These are phyloP conservation scores for Cystobasidium sp. DNA, from an alignment of 1,284 basidiomycete species.

Conservation along the genomic window DNA sequence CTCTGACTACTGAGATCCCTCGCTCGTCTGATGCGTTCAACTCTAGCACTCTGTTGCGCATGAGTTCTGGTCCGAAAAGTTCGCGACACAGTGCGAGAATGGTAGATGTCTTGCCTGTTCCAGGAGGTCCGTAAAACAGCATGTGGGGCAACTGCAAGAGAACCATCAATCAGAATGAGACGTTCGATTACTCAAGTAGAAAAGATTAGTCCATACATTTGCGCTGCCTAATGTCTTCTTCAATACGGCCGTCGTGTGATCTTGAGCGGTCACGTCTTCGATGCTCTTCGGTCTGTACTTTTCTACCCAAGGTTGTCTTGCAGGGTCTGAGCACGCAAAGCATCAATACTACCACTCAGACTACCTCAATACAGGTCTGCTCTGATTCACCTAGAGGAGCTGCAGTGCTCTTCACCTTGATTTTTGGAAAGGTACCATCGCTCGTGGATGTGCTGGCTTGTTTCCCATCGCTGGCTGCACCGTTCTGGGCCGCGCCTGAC, in stretches of 20 bases:
- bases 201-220: conserved; percentile 67
- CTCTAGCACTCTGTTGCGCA: conserved; percentile 89
- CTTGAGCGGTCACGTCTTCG: conserved; percentile 95
- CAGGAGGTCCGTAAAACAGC: conserved; percentile 99
- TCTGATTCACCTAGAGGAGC: conserved; percentile 22
- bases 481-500: neutral
- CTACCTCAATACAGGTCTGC: neutral
- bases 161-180: conserved; percentile 33
- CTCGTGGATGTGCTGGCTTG: conserved; percentile 2
- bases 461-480: conserved; percentile 4
- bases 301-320: conserved; percentile 89
- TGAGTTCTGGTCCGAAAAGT: conserved; percentile 97
- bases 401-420: conserved; percentile 42
- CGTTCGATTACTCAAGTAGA: conserved; percentile 2
- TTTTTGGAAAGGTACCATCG: conserved; percentile 28
- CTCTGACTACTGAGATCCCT: conserved; percentile 93
- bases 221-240: conserved; percentile 87
- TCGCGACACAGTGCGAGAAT: conserved; percentile 93
- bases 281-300: conserved; percentile 99
- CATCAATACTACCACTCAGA: neutral
- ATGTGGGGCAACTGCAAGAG: conserved; percentile 86
- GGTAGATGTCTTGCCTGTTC: conserved; percentile 98
- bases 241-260: conserved; percentile 91
- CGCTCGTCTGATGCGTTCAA: conserved; percentile 99
- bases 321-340: conserved; percentile 18